Percentiles rank a stretch among this genome's conserved stretches.
These are phyloP conservation scores for Arabidopsis suecica DNA, from an alignment of 345 rosid species.

Conservation along the genomic window DNA sequence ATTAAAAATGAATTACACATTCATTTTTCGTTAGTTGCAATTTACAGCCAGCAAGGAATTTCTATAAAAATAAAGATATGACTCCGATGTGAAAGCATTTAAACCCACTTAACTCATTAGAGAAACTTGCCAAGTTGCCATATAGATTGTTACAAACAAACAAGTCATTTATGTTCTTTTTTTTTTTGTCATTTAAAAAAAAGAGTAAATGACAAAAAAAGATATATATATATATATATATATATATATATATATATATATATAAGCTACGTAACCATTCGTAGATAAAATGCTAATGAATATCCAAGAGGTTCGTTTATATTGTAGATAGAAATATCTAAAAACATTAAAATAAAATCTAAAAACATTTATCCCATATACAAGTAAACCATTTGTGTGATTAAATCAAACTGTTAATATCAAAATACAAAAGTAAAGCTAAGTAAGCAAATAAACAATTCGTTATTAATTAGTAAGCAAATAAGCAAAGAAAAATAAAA, in stretches of 20 bases:
- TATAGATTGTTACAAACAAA: conserved; percentile 3
- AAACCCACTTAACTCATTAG: not conserved
- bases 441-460: not conserved
- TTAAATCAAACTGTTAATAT: not conserved
- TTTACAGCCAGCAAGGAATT: not conserved
- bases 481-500: not conserved
- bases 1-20: no score
- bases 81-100: not conserved
- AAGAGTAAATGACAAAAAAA: not conserved
- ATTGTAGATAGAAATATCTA: no score
- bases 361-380: no score
- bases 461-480: not conserved
- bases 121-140: not conserved
- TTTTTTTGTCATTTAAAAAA: not conserved
- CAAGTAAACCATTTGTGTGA: not conserved
- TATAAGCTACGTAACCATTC: not conserved
- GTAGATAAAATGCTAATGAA: not conserved
- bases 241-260: not conserved
- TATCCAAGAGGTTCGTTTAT: not conserved
- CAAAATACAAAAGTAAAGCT: not conserved
- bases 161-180: not conserved
- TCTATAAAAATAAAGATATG: not conserved
- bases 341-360: no score
- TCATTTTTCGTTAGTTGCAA: no score
- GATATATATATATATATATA: no score